Base-by-base conservation (phyloP, 352 stramenopile genomes). In the Phytophthora multivora region DNA sequence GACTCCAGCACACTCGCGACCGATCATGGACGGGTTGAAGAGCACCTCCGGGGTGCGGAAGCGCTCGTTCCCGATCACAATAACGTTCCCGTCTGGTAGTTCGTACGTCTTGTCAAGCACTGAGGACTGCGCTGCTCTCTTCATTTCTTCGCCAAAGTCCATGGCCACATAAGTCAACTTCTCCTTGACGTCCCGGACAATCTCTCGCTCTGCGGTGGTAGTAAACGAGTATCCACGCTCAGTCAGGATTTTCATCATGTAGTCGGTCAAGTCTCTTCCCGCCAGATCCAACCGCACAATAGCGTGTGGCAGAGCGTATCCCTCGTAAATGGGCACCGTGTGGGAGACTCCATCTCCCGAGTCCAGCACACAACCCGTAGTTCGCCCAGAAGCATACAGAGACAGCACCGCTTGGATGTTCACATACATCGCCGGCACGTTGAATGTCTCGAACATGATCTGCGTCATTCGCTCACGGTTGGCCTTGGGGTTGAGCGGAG, bases 391-490 rank as follows among this genome's bases (percentile, higher is more conserved):
- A 9, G 95, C 93, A 76, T 98, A 99, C 30, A 99, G 78, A 53
- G 84, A 95, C 11, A 99, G 77, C 54, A 98, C 91, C 21, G 96
- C 90, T 46, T 97, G 82, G 60, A 88, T 98, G 75, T 98, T 97
- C 23, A 99, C 93, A 66, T 96, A 98, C 52, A 98, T 80, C 9
- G 92, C 94, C 5, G 95, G 95, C 54, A 96, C 89, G 66, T 93
- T 93, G 62, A 98, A 98, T 3, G 86, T 93, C 81, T 99, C 96
- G 66, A 99, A 98, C 71, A 98, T 99, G 80, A 99, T 98, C 80
- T 98, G 89, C 13, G 93, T 95, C 63, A 93, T 90, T 66, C 93
- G 80, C 52, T 98, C 88, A n/a, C 95, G 83, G 76, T 98, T 98
- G 18, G 79, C 82, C 63, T 93, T 90, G 8, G 92, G 91, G 73